Conservation (phyloP, 2,329 filamentous ascomycete species). For the Nothopassalora personata region DNA sequence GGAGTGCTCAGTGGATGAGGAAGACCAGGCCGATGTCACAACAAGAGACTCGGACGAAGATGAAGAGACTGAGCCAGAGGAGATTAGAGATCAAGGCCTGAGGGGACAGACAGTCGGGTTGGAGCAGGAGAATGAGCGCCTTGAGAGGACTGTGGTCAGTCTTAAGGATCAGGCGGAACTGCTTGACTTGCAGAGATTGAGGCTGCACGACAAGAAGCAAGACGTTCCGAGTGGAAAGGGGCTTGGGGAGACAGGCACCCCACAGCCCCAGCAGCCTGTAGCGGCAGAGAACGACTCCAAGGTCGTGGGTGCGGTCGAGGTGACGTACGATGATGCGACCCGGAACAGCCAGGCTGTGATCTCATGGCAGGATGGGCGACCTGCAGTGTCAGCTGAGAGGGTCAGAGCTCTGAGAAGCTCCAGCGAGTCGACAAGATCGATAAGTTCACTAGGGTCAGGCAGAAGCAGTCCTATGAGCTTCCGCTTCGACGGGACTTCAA, state of each 20-base stretch:
- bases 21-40: background rate
- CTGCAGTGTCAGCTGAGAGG: background rate
- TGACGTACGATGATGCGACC: background rate
- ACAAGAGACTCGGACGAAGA: background rate
- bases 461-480: slow-evolving; percentile 4
- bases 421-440: background rate
- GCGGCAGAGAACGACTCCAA: background rate
- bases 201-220: background rate
- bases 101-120: background rate
- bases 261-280: background rate
- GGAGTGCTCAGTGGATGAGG: background rate
- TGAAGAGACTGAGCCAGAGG: background rate
- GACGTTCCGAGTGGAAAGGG: background rate
- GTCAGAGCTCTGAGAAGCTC: background rate
- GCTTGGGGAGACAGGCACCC: background rate
- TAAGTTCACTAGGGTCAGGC: background rate
- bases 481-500: slow-evolving; percentile 13
- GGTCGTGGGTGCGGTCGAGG: background rate
- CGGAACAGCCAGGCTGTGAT: background rate
- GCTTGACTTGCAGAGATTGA: background rate
- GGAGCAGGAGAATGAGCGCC: background rate
- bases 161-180: background rate
- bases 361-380: background rate
- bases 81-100: background rate
- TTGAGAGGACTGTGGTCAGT: background rate